Percentiles rank a stretch among this genome's conserved stretches.
phyloP scores from a whole-genome alignment of 1,284 basidiomycete genomes.

The Trichosporon coremiiforme region DNA sequence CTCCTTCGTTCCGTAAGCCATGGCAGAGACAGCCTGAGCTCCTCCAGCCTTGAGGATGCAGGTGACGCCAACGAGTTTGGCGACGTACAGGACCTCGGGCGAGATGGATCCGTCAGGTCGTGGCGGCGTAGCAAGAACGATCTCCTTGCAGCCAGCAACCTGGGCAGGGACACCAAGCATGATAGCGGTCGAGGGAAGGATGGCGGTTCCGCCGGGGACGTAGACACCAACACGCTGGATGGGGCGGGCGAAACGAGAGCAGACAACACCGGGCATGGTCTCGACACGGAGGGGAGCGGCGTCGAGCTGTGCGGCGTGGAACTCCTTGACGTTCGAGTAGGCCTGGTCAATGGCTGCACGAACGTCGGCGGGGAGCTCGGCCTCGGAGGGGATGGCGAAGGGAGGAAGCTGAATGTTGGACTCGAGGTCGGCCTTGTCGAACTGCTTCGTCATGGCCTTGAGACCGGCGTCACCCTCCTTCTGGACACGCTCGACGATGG shows the following conservation, averaged over 20 bases:
- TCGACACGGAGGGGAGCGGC: conserved; percentile 77
- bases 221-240: conserved; percentile 96
- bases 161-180: conserved; percentile 99
- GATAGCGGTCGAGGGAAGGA: conserved; percentile 93
- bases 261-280: conserved; percentile 97
- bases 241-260: conserved; percentile 88
- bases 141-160: conserved; percentile 89
- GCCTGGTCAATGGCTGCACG: conserved; percentile 85
- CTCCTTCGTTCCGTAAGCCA: conserved; percentile 93
- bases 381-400: conserved; percentile 56
- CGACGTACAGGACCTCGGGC: conserved; percentile 94
- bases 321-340: conserved; percentile 87
- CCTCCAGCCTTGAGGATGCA: conserved; percentile 91
- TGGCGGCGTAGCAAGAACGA: conserved; percentile 94
- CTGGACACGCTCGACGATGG: conserved; percentile 89
- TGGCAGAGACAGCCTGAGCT: conserved; percentile 93
- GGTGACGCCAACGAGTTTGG: conserved; percentile 80
- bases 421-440: conserved; percentile 70
- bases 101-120: conserved; percentile 85
- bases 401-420: conserved; percentile 58
- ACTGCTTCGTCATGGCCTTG: conserved; percentile 86
- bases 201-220: conserved; percentile 95
- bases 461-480: conserved; percentile 82
- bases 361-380: conserved; percentile 67
- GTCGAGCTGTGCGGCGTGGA: conserved; percentile 82